A percentile compares a stretch with the other conserved stretches of the same genome.
Conservation (phyloP, 805 yeast genomes). For the Ogataea methanolica region DNA sequence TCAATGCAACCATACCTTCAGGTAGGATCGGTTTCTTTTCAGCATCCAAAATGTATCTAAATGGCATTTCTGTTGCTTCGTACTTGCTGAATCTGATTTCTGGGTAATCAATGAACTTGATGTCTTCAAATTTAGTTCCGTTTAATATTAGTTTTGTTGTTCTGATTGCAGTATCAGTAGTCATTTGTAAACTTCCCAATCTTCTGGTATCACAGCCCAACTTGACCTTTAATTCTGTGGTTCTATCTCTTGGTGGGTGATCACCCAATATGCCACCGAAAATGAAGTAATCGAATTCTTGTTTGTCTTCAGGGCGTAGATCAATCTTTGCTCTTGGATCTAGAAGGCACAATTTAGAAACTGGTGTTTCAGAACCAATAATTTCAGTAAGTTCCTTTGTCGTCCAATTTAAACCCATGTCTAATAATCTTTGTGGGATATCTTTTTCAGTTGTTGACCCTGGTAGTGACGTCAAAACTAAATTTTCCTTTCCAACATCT, state of each 20-base stretch:
- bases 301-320: constrained; percentile 63
- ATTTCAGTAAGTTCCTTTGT: constrained; percentile 60
- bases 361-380: constrained; percentile 37
- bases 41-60: constrained; percentile 72
- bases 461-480: constrained; percentile 75
- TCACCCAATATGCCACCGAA: constrained; percentile 97
- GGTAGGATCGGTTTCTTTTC: constrained; percentile 79
- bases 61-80: constrained; percentile 98
- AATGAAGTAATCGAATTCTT: constrained; percentile 76
- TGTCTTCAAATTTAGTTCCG: constrained; percentile 58
- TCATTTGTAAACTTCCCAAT: constrained; percentile 87
- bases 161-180: constrained; percentile 95
- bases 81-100: constrained; percentile 82
- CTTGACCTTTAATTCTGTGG: constrained; percentile 76
- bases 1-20: constrained; percentile 83
- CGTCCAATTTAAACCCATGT: constrained; percentile 78
- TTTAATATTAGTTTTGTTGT: constrained; percentile 81
- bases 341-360: constrained; percentile 65
- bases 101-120: constrained; percentile 87
- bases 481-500: constrained; percentile 76
- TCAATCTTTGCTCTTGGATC: constrained; percentile 85
- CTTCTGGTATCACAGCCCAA: constrained; percentile 86
- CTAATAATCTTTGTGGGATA: constrained; percentile 56
- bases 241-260: constrained; percentile 90
- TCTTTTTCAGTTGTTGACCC: constrained; percentile 50